Evolutionary conservation across 208 protist species (phyloP).

Genomic region (Ichthyophonus hoferi): DNA sequence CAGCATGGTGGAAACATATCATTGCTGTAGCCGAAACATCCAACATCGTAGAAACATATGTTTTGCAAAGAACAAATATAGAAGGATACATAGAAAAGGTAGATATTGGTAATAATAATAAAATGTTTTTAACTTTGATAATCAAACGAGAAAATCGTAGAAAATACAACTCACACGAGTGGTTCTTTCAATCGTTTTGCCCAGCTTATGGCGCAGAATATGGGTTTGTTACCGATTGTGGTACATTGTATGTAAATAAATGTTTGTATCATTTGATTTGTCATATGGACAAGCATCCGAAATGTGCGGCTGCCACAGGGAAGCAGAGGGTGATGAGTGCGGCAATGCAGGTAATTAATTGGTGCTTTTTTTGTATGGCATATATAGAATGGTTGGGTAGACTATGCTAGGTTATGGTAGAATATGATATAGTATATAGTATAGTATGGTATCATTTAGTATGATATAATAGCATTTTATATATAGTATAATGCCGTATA

Average conservation of each 20-base stretch:
- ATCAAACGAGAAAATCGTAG: conserved; percentile 27
- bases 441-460: no score
- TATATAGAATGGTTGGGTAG: no score
- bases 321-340: conserved; percentile 38
- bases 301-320: not conserved
- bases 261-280: conserved; percentile 13
- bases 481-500: no score
- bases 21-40: not conserved
- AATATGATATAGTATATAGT: no score
- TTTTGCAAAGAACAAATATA: not conserved
- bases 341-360: conserved; percentile 5
- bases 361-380: no score
- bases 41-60: not conserved
- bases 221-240: conserved; percentile 27
- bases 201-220: conserved; percentile 14
- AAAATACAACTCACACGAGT: conserved; percentile 40
- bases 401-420: no score
- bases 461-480: no score
- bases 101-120: not conserved
- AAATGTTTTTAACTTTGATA: conserved; percentile 13
- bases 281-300: not conserved
- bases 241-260: conserved; percentile 13
- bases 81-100: not conserved
- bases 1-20: not conserved
- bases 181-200: conserved; percentile 35